A percentile compares a stretch with the other conserved stretches of the same genome.
Conservation (phyloP, 1,284 basidiomycete genomes). For the Ganoderma sinense region DNA sequence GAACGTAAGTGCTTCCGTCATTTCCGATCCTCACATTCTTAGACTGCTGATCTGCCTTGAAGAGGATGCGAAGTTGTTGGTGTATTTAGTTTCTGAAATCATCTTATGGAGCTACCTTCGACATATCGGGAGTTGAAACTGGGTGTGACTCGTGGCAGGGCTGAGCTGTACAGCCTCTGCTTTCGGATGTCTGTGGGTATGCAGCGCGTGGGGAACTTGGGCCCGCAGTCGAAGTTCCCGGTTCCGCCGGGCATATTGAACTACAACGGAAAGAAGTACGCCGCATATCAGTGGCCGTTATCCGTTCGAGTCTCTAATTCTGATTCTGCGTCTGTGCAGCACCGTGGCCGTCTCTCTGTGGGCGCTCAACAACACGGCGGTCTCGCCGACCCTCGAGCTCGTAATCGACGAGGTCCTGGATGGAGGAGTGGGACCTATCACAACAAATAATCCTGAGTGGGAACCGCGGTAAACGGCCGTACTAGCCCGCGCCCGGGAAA, state of each 20-base stretch:
- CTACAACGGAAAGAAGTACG: constrained; percentile 75
- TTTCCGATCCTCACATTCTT: too few species aligned
- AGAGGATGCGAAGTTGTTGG: too few species aligned
- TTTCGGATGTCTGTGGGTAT: background rate
- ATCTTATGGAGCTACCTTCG: too few species aligned
- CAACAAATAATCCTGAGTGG: constrained; percentile 1
- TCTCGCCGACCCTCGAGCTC: constrained; percentile 62
- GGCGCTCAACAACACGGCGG: constrained; percentile 59
- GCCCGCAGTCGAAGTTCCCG: constrained; percentile 81
- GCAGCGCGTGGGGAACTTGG: constrained; percentile 42
- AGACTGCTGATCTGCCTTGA: too few species aligned
- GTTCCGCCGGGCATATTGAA: constrained; percentile 78
- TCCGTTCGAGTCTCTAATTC: background rate
- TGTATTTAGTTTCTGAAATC: background rate
- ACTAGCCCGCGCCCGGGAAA: background rate
- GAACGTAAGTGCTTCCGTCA: too few species aligned
- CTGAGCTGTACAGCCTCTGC: too few species aligned
- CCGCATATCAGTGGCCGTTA: constrained; percentile 8
- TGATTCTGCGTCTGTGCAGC: constrained; percentile 42
- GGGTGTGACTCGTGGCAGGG: too few species aligned
- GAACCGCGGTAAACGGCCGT: background rate
- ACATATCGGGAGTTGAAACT: too few species aligned
- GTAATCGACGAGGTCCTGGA: constrained; percentile 65
- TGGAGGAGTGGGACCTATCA: constrained; percentile 67
- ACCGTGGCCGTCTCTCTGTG: constrained; percentile 78